These are phyloP conservation scores for Euphorbia tirucalli DNA, from an alignment of 345 rosid species.

Conservation along the genomic window DNA sequence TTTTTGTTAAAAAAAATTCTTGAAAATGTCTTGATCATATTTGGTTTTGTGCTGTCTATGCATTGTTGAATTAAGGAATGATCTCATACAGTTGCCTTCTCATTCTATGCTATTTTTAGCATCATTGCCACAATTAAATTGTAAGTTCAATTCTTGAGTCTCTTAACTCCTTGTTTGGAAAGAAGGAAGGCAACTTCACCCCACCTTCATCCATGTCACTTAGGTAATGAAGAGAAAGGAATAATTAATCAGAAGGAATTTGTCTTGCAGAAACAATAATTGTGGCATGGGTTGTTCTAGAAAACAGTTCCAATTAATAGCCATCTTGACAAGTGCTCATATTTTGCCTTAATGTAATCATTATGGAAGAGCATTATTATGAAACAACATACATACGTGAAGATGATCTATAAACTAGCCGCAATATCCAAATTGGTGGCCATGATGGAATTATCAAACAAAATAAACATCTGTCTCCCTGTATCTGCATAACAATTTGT, in stretches of 20 bases:
- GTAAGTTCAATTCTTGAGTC: not conserved
- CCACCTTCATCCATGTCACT: not conserved
- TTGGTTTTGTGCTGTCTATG: conserved; percentile 3
- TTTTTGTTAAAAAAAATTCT: too few relatives aligned
- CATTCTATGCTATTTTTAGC: not conserved
- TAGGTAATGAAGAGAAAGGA: not conserved
- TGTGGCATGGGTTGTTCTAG: not conserved
- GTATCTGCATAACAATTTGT: not conserved
- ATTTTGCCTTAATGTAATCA: not conserved
- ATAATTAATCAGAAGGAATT: not conserved
- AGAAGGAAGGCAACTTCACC: not conserved
- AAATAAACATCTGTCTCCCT: not conserved
- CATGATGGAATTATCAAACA: not conserved
- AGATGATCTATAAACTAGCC: not conserved
- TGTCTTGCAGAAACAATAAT: not conserved
- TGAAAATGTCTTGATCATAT: not conserved
- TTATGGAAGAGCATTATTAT: too few relatives aligned
- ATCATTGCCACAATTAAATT: not conserved
- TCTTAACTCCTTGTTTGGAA: not conserved
- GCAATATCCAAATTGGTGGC: not conserved
- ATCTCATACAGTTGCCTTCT: not conserved
- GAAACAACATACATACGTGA: not conserved
- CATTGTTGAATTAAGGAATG: not conserved
- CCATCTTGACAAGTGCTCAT: not conserved
- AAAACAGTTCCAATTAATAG: not conserved